Evolutionary conservation across 805 yeast genomes (phyloP), one percentile per base, ranked within the genome.

Genomic region (Candida parachauliodes): DNA sequence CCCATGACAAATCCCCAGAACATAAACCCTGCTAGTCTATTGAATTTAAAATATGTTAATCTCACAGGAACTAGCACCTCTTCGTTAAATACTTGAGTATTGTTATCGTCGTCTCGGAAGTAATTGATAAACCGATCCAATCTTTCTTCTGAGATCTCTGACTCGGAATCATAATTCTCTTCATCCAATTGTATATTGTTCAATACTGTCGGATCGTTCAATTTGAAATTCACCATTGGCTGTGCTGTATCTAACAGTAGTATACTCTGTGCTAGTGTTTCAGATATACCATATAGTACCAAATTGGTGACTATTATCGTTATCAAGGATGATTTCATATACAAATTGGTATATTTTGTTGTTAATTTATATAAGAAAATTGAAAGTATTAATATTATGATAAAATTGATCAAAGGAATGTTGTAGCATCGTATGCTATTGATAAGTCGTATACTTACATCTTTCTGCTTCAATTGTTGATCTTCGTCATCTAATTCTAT

Each of bases 1-100:
- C 96, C 83, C 64, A 88, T 75, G 6, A 82, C 52, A 39, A 85
- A 77, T 1, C 98, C 97, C 96, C 97, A 89, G 29, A 76, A 61
- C 67, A 86, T 79, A 54, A 88, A 89, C 6, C 93, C 84, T 0
- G 80, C 71, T 54, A 88, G 74, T 45, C 96, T 72, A 37, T 74
- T 68, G 51, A 83, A 83, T 40, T 77, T 76, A 59, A 83, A 91
- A 23, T 52, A 56, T 29, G 70, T 52, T 36, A 70, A 52, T 42
- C 57, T 51, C 24, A 49, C 43, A n/a, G 36, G 18, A 9, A 24
- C 31, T 11, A 12, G 5, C 4, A 11, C 4, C 9, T 11, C 21
- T 8, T n/a, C 32, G 10, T 12, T 4, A 15, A 21, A 24, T 8
- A 29, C 36, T 3, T 37, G 42, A 7, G 34, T 28, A 9, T 51